Evolutionary conservation across 1,284 basidiomycete genomes (phyloP).

Genomic region (Ceratobasidium sp.): DNA sequence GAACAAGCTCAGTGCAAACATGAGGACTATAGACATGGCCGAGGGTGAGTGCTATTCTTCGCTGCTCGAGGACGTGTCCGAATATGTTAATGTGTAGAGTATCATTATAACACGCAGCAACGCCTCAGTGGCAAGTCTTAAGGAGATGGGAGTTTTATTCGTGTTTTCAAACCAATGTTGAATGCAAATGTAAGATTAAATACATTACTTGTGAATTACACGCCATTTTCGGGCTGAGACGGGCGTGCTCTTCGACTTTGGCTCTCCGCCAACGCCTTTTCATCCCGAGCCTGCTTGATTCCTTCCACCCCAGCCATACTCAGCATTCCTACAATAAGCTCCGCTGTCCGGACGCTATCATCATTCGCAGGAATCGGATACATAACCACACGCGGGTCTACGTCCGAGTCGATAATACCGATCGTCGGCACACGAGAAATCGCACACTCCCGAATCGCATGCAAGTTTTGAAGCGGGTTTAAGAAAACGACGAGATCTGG

Average conservation of each 20-base stretch:
- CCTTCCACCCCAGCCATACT: constrained; percentile 94
- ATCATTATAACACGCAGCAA: constrained; percentile 76
- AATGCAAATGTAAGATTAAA: constrained; percentile 16
- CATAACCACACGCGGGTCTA: constrained; percentile 96
- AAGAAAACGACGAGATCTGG: constrained; percentile 93
- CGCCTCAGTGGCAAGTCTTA: constrained; percentile 50
- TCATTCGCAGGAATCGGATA: constrained; percentile 99
- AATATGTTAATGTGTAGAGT: constrained; percentile 60
- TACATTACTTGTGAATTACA: constrained; percentile 19
- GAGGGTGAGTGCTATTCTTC: constrained; percentile 76
- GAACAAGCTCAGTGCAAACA: constrained; percentile 93
- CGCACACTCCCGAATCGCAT: constrained; percentile 88
- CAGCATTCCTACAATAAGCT: constrained; percentile 90
- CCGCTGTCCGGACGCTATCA: constrained; percentile 90
- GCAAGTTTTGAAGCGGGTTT: constrained; percentile 87
- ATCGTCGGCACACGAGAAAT: constrained; percentile 87
- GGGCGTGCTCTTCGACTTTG: constrained; percentile 38
- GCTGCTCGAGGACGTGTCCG: neutral
- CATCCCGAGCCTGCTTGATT: constrained; percentile 57
- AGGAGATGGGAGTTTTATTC: neutral
- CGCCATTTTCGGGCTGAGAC: neutral
- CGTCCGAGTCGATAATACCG: constrained; percentile 94
- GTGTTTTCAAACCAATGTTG: neutral
- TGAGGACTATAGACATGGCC: constrained; percentile 87
- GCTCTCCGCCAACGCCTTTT: constrained; percentile 30